A percentile compares a stretch with the other conserved stretches of the same genome.
Conservation (phyloP, 2,329 filamentous ascomycete genomes). For the Ilyonectria robusta region DNA sequence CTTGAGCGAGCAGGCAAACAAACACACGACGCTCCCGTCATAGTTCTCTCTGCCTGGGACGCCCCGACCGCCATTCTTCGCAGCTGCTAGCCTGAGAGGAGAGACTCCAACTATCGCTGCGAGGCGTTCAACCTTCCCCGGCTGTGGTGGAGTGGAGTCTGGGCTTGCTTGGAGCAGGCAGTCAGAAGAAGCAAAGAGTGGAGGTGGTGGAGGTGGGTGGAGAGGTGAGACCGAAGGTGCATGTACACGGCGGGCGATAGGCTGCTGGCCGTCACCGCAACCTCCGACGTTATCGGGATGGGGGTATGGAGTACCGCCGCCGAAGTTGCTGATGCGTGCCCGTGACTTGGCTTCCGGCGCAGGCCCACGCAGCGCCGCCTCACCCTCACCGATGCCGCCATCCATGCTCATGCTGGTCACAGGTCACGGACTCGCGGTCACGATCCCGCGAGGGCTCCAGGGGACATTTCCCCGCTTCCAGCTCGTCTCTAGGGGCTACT, state of each 20-base stretch:
- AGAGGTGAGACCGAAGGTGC: background rate
- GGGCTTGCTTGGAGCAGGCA: background rate
- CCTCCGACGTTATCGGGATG: constrained; percentile 40
- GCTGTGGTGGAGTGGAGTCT: background rate
- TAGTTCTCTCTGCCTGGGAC: background rate
- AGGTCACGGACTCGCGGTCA: constrained; percentile 46
- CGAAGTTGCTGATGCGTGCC: constrained; percentile 8
- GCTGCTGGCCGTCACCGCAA: constrained; percentile 31
- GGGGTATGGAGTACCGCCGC: constrained; percentile 41
- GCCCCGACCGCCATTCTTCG: constrained; percentile 3
- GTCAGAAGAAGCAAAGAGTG: background rate
- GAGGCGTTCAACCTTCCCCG: background rate
- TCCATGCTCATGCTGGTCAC: constrained; percentile 45
- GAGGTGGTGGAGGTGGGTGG: background rate
- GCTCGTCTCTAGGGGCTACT: background rate
- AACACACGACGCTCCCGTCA: background rate
- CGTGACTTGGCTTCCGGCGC: constrained; percentile 10
- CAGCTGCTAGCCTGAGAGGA: background rate
- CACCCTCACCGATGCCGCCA: constrained; percentile 47
- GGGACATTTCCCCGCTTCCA: constrained; percentile 8
- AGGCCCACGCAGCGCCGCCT: constrained; percentile 39
- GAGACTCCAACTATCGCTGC: background rate
- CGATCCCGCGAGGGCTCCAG: constrained; percentile 33
- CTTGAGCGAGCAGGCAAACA: background rate
- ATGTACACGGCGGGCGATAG: constrained; percentile 32